Evolutionary conservation across 106 monocot genomes (phyloP).

Genomic region (Chionographis japonica): DNA sequence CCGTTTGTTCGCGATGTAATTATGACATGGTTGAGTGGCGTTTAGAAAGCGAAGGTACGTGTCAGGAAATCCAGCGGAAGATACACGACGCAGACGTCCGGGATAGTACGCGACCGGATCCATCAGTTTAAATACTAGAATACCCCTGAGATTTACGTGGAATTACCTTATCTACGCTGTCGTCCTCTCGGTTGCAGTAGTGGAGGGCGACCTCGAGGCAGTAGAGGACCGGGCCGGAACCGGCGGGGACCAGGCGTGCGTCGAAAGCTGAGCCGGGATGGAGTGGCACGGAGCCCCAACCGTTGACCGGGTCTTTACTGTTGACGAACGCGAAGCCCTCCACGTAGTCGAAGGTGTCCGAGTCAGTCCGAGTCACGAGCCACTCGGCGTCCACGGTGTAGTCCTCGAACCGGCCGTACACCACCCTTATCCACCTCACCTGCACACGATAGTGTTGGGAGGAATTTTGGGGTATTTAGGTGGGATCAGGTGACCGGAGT

Average conservation of each 20-base stretch:
- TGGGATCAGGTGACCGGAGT: too few relatives aligned
- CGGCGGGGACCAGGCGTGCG: slow-evolving; percentile 35
- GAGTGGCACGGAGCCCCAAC: slow-evolving; percentile 60
- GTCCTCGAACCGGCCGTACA: slow-evolving; percentile 55
- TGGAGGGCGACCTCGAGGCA: slow-evolving; percentile 86
- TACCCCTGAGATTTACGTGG: not conserved
- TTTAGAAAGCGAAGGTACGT: not conserved
- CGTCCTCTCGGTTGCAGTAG: slow-evolving; percentile 22
- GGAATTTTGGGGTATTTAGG: not conserved
- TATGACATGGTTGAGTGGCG: not conserved
- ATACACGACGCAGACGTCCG: slow-evolving; percentile 7
- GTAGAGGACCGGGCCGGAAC: slow-evolving; percentile 70
- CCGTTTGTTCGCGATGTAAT: too few relatives aligned
- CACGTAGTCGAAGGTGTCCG: slow-evolving; percentile 73
- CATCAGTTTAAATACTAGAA: slow-evolving; percentile 15
- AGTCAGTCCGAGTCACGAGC: slow-evolving; percentile 35
- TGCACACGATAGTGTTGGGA: not conserved
- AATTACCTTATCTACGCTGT: slow-evolving; percentile 61
- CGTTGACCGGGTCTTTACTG: slow-evolving; percentile 60
- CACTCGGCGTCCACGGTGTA: slow-evolving; percentile 73
- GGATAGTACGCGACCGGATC: not conserved
- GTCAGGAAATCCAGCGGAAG: slow-evolving; percentile 42
- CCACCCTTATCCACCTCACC: slow-evolving; percentile 87
- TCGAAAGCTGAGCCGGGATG: slow-evolving; percentile 36
- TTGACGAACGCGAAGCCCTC: slow-evolving; percentile 91